Evolutionary conservation across 306 rosid species (phyloP), one percentile per base, ranked within the genome.

Genomic region (Ochetophila trinervis): DNA sequence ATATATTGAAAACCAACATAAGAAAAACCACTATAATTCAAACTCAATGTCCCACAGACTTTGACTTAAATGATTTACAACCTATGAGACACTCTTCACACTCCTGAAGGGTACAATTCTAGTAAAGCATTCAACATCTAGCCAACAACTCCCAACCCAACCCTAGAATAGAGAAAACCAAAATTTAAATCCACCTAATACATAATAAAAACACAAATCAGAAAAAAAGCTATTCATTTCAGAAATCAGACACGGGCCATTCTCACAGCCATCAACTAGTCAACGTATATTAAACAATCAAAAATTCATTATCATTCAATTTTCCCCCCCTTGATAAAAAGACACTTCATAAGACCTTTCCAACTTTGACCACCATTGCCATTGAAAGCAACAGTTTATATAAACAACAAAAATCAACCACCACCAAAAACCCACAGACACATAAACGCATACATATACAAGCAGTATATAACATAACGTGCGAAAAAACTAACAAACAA

Each of bases 361-460:
- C 58, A 65, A 60, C 72, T 8, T 65, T 37, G 21, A 40, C 53
- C 53, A 60, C 49, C 49, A 27, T 27, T 27, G 32, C 32, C 24
- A 40, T 40, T 12, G 45, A 40, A 8, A 40, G 45, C 18, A 51
- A 17, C 30, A 32, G 19, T 40, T 40, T 53, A 54, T 10, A 54
- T n/a, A 24, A 50, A 4, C 51, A 13, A 17, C 19, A 53, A 6
- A 48, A 52, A 27, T 19, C 54, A 60, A 59, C 64, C 42, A 37
- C 55, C 18, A 65, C 55, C 18, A 65, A n/a, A 51, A n/a, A 47
- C 35, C 18, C 5, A 8, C 9, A 60, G 12, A 22, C 3, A 63
- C 4, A 51, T 5, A 6, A 18, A 36, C 14, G 36, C 7, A 66
- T 0, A 16, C 2, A 21, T 15, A 32, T 21, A n/a, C n/a, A 63